A percentile compares a stretch with the other conserved stretches of the same genome.
These are phyloP conservation scores for Lasiodiplodia gonubiensis DNA, from an alignment of 2,329 filamentous ascomycete genomes.

Conservation along the genomic window DNA sequence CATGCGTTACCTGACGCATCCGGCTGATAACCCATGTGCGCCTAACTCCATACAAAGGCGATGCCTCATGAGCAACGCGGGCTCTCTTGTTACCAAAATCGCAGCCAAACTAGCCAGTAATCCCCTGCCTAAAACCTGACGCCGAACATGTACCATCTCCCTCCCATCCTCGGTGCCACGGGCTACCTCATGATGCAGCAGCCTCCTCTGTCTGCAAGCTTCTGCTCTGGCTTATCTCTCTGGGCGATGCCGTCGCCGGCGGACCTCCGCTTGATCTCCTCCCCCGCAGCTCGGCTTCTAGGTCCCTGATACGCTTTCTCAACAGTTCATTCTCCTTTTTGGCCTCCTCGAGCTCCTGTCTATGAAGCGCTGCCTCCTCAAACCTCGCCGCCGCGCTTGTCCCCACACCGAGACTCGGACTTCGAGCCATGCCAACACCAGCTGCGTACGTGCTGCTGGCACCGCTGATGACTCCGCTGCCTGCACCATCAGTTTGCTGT, in stretches of 20 bases:
- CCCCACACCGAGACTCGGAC: slow-evolving; percentile 20
- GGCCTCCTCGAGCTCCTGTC: slow-evolving; percentile 55
- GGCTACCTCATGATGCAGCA: neutral
- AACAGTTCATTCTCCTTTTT: slow-evolving; percentile 57
- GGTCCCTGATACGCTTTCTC: slow-evolving; percentile 53
- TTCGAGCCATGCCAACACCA: slow-evolving; percentile 17
- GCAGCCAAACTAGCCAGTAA: neutral
- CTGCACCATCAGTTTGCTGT: slow-evolving; percentile 11
- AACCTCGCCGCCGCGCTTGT: slow-evolving; percentile 36
- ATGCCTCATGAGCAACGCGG: slow-evolving; percentile 1
- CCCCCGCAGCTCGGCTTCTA: slow-evolving; percentile 48
- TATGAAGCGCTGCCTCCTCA: slow-evolving; percentile 52
- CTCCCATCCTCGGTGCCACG: neutral
- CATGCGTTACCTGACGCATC: neutral
- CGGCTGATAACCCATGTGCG: neutral
- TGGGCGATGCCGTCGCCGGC: slow-evolving; percentile 32
- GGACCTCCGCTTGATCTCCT: slow-evolving; percentile 35
- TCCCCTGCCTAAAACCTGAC: neutral
- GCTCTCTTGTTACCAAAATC: slow-evolving; percentile 6
- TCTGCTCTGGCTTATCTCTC: slow-evolving; percentile 17
- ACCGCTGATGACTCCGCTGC: slow-evolving; percentile 7
- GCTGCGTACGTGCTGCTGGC: slow-evolving; percentile 25
- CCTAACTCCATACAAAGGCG: slow-evolving; percentile 7
- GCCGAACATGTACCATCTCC: neutral
- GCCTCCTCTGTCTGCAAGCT: neutral